Evolutionary conservation across 2,329 filamentous ascomycete species (phyloP), one percentile per base, ranked within the genome.

Genomic region (Nannizziopsis barbatae): DNA sequence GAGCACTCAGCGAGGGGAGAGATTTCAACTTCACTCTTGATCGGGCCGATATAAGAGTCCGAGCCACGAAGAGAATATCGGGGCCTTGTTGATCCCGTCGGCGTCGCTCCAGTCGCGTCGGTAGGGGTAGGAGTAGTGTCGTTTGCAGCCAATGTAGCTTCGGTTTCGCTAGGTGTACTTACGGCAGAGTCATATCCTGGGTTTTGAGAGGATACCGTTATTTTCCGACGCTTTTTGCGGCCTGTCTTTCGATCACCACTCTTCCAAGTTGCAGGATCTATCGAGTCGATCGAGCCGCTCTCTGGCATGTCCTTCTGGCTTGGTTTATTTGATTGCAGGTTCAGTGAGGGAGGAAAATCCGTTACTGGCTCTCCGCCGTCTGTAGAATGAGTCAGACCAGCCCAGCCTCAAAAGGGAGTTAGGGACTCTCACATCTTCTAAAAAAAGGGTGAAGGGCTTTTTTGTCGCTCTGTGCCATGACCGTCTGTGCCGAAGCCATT

Each of bases 361-460:
- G 40, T 1, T 32, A 39, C 11, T 3, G 40, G 12, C 37, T 39
- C 11, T n/a, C 33, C 22, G 39, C 40, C 40, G 43, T 43, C 46
- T 49, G 33, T 22, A 8, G 12, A 32, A 9, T 2, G 7, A 14
- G 10, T 49, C 22, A 49, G 45, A 14, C 3, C 8, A 7, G 6
- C 11, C 8, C 14, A 10, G 9, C 3, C 11, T 31, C 7, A 41
- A 4, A 35, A 22, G 5, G 5, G 12, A 31, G 30, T 11, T 32
- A 10, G 31, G 4, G 2, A 20, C 18, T 36, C 54, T 54, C 47
- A 70, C 68, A 63, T 63, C 62, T 63, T 52, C 56, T 57, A 51
- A 70, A 68, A 51, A 69, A 69, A 17, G 67, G 66, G 55, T 69
- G 65, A 48, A 69, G 58, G 43, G 59, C 60, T 43, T 59, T 64